These are phyloP conservation scores for Paramecium bursaria DNA, from an alignment of 73 alveolate genomes.

Conservation along the genomic window DNA sequence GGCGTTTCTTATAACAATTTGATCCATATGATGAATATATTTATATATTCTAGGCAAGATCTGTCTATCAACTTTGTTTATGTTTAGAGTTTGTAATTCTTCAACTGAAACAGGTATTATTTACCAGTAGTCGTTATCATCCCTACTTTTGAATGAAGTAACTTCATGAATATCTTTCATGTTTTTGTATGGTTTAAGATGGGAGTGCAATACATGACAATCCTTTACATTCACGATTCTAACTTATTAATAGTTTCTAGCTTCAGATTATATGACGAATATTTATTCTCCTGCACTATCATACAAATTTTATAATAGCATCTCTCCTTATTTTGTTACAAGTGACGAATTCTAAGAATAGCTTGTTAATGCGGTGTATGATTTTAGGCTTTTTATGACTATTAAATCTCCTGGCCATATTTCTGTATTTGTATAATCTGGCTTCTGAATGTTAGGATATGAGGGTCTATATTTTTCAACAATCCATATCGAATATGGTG, in stretches of 20 bases:
- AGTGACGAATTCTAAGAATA: slow-evolving; percentile 1
- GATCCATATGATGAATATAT: slow-evolving; percentile 34
- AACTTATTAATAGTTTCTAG: background rate
- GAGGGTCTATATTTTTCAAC: slow-evolving; percentile 38
- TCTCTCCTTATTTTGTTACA: slow-evolving; percentile 43
- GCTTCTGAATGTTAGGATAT: background rate
- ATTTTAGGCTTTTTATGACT: background rate
- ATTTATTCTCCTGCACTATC: slow-evolving; percentile 52
- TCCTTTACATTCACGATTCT: slow-evolving; percentile 15
- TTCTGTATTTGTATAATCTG: slow-evolving; percentile 17
- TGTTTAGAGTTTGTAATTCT: background rate
- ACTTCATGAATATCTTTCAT: slow-evolving; percentile 46
- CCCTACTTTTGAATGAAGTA: background rate
- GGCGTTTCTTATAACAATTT: slow-evolving; percentile 22
- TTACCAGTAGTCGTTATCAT: slow-evolving; percentile 32
- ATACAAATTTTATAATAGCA: background rate
- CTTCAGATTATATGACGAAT: background rate
- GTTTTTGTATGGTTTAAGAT: background rate
- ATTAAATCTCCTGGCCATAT: slow-evolving; percentile 58
- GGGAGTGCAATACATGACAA: slow-evolving; percentile 26
- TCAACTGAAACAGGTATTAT: slow-evolving; percentile 11
- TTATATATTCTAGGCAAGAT: slow-evolving; percentile 11
- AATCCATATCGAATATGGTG: slow-evolving; percentile 16
- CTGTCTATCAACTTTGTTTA: background rate
- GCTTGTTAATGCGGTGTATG: slow-evolving; percentile 12